Conservation (phyloP, 2,329 filamentous ascomycete species). For the Parascedosporium putredinis region DNA sequence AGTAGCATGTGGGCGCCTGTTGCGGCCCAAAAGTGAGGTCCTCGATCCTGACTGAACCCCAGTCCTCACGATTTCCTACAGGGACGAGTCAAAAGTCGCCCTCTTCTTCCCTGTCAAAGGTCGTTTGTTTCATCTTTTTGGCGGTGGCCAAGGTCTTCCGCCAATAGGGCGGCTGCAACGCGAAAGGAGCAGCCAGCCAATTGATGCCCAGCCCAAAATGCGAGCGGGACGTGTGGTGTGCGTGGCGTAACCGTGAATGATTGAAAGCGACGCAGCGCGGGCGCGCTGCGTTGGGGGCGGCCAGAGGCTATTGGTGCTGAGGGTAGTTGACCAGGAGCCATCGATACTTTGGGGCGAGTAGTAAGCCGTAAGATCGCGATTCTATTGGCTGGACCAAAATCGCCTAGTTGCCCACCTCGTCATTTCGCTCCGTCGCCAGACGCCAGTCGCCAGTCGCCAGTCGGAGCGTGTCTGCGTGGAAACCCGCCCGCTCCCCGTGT, state of each 20-base stretch:
- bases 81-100: background rate
- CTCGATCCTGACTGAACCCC: background rate
- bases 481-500: background rate
- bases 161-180: background rate
- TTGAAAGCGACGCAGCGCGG: no score
- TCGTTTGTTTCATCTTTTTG: conserved; percentile 2
- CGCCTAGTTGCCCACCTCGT: no score
- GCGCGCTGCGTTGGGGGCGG: no score
- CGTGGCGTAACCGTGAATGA: background rate
- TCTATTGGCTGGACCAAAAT: no score
- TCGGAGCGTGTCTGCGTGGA: background rate
- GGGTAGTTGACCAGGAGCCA: no score
- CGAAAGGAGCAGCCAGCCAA: background rate
- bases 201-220: background rate
- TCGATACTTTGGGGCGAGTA: no score
- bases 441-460: background rate
- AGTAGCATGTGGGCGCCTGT: background rate
- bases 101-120: background rate
- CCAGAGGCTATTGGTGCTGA: no score
- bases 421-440: background rate
- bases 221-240: background rate
- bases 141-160: background rate
- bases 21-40: background rate
- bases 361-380: background rate
- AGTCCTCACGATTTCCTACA: background rate